These are phyloP conservation scores for Prunella vulgaris DNA, from an alignment of 257 asterid genomes.

Conservation along the genomic window DNA sequence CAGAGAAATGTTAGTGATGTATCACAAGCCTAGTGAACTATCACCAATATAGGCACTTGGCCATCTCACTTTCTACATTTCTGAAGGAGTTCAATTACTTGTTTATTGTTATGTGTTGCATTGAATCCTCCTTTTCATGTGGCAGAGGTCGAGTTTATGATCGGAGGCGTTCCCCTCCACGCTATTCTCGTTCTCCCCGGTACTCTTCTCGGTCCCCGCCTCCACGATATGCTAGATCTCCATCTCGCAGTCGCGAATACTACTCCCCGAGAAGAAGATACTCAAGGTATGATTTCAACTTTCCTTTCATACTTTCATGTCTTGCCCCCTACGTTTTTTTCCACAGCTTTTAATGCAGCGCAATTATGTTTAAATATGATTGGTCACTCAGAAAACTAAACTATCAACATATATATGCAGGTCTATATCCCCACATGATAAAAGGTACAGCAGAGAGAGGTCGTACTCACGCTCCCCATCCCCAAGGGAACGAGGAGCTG, in stretches of 20 bases:
- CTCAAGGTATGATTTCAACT: constrained; percentile 47
- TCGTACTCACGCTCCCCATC: constrained; percentile 52
- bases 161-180: constrained; percentile 74
- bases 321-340: too few species aligned
- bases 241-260: constrained; percentile 61
- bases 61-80: neutral
- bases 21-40: neutral
- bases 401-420: constrained; percentile 27
- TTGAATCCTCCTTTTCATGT: neutral
- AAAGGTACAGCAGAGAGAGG: constrained; percentile 58
- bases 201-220: constrained; percentile 78
- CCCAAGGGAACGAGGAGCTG: constrained; percentile 27
- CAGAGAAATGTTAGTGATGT: neutral
- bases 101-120: too few species aligned
- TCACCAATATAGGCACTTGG: neutral
- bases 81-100: neutral
- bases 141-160: constrained; percentile 67
- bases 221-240: constrained; percentile 55
- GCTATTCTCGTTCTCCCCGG: constrained; percentile 68
- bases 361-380: neutral
- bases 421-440: constrained; percentile 69
- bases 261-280: constrained; percentile 71
- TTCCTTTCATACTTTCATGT: too few species aligned
- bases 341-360: too few species aligned
- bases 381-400: too few species aligned